phyloP scores from a whole-genome alignment of 1,284 basidiomycete genomes.

The Puccinia hordei region DNA sequence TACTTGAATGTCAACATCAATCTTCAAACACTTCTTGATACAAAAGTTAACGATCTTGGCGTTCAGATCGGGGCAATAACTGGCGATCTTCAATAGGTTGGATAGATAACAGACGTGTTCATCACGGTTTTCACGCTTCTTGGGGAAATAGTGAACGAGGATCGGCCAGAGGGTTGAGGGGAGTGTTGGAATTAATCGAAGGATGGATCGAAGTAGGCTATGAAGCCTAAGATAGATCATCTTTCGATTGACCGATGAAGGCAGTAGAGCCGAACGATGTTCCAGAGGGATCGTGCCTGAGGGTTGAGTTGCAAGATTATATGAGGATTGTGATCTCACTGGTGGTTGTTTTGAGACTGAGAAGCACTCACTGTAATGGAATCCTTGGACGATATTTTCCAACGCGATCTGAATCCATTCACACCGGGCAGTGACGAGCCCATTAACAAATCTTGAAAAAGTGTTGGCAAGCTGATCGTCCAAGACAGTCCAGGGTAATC shows the following conservation, averaged over 20 bases:
- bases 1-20: constrained; percentile 97
- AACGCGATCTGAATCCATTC: constrained; percentile 87
- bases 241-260: constrained; percentile 68
- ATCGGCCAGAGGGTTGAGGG: constrained; percentile 81
- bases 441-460: constrained; percentile 83
- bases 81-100: constrained; percentile 79
- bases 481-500: constrained; percentile 86
- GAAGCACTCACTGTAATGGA: constrained; percentile 78
- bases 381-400: constrained; percentile 75
- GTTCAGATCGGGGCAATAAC: constrained; percentile 85
- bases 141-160: constrained; percentile 81
- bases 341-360: too few relatives aligned
- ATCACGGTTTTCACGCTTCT: constrained; percentile 81
- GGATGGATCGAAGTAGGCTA: constrained; percentile 76
- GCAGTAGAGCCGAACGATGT: constrained; percentile 46
- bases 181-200: constrained; percentile 85
- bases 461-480: constrained; percentile 79
- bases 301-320: neutral
- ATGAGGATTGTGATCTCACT: constrained; percentile 3
- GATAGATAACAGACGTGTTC: constrained; percentile 87
- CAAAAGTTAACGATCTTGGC: constrained; percentile 82
- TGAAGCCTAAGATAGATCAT: constrained; percentile 85
- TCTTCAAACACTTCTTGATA: constrained; percentile 86
- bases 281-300: constrained; percentile 21
- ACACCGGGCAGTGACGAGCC: constrained; percentile 87